These are phyloP conservation scores for Hemerocallis citrina DNA, from an alignment of 106 monocot species.

Conservation along the genomic window DNA sequence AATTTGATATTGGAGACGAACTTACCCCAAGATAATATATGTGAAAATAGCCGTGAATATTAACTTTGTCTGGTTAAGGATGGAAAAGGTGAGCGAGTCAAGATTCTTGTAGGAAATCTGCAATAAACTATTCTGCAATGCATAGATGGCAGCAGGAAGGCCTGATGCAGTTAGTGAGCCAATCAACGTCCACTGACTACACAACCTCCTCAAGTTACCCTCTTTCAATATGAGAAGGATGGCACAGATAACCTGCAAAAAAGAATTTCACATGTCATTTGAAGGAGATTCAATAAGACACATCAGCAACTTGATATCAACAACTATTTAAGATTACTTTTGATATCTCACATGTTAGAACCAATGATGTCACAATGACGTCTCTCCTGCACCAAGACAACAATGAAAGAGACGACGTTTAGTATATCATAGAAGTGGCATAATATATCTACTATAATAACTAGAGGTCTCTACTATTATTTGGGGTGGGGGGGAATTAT, in stretches of 20 bases:
- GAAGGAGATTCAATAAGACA: neutral
- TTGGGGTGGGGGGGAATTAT: too few species aligned
- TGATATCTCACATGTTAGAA: slow-evolving; percentile 72
- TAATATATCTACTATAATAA: too few species aligned
- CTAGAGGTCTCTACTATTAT: too few species aligned
- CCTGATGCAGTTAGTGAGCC: slow-evolving; percentile 87
- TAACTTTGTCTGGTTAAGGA: slow-evolving; percentile 98
- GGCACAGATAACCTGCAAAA: slow-evolving; percentile 72
- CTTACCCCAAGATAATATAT: slow-evolving; percentile 83
- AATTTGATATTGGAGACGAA: too few species aligned
- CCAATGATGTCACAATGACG: slow-evolving; percentile 89
- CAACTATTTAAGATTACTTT: slow-evolving; percentile 42
- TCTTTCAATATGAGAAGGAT: slow-evolving; percentile 58
- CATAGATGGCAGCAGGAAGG: slow-evolving; percentile 94
- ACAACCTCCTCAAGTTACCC: slow-evolving; percentile 56
- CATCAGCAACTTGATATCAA: neutral
- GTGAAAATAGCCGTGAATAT: slow-evolving; percentile 91
- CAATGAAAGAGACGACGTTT: neutral
- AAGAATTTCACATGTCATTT: slow-evolving; percentile 9
- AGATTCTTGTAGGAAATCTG: slow-evolving; percentile 98
- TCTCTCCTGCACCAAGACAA: slow-evolving; percentile 45
- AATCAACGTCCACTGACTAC: slow-evolving; percentile 61
- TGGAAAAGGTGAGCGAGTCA: slow-evolving; percentile 94
- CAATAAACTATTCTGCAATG: slow-evolving; percentile 91
- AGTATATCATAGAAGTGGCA: too few species aligned